Evolutionary conservation across 805 yeast species (phyloP).

Genomic region (Candida silvatica): DNA sequence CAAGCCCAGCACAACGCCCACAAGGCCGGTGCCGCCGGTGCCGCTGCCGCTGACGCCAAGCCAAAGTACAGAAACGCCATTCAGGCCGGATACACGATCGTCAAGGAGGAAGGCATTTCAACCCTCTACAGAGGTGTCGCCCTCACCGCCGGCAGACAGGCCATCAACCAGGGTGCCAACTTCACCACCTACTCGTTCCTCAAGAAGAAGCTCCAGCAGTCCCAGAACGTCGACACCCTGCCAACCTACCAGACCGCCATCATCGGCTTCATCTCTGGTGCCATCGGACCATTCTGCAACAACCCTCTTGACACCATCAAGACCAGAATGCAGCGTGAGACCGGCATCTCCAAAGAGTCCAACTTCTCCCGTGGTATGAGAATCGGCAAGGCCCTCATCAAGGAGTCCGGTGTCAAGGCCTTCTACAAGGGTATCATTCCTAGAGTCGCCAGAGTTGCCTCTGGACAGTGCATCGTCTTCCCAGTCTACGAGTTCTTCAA

Average conservation of each 20-base stretch:
- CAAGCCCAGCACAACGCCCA: constrained; percentile 95
- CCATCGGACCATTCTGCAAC: constrained; percentile 94
- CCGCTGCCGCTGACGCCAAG: constrained; percentile 16
- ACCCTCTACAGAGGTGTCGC: constrained; percentile 92
- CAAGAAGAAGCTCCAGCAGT: constrained; percentile 58
- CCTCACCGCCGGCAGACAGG: constrained; percentile 95
- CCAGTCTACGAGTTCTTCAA: constrained; percentile 91
- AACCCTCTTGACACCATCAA: constrained; percentile 97
- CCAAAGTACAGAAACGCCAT: constrained; percentile 91
- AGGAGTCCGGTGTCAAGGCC: constrained; percentile 84
- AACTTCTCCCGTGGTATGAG: constrained; percentile 72
- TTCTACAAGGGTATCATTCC: constrained; percentile 97
- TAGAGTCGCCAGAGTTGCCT: constrained; percentile 98
- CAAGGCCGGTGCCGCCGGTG: constrained; percentile 55
- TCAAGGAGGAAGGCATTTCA: constrained; percentile 83
- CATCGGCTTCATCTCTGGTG: constrained; percentile 90
- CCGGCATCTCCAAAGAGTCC: constrained; percentile 51
- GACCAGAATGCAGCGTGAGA: constrained; percentile 91
- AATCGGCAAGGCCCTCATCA: constrained; percentile 72
- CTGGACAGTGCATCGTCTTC: constrained; percentile 98
- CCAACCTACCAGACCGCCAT: constrained; percentile 93
- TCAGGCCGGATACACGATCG: constrained; percentile 78
- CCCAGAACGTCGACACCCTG: constrained; percentile 47
- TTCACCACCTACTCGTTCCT: constrained; percentile 89
- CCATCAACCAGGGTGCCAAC: constrained; percentile 97